Base-by-base conservation (phyloP, 1,284 basidiomycete genomes). In the Cryptococcus sp. region DNA sequence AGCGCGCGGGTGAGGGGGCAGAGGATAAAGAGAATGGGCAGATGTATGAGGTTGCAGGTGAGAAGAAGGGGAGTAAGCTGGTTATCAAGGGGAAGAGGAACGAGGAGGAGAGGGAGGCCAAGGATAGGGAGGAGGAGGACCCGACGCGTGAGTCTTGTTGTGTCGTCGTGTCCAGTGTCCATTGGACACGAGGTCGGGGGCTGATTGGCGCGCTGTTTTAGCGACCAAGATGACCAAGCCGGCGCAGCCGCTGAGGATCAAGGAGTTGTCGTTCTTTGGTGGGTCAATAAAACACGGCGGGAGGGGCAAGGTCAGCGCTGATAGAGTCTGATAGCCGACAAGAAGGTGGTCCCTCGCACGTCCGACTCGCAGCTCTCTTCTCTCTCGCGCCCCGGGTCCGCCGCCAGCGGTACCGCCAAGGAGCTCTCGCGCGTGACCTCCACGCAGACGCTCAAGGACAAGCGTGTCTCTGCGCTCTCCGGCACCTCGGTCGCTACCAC, bases 161-260 rank as follows among this genome's bases (percentile, higher is more conserved):
- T 13, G 7, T 12, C 20, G 7, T 12, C 28, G 28, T 9, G 28
- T 33, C 28, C 28, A n/a, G n/a, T n/a, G n/a, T n/a, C n/a, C n/a
- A n/a, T n/a, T n/a, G n/a, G n/a, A n/a, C n/a, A n/a, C n/a, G n/a
- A n/a, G n/a, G n/a, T n/a, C n/a, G n/a, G n/a, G n/a, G n/a, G n/a
- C n/a, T n/a, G n/a, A n/a, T n/a, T n/a, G n/a, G n/a, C n/a, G n/a
- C 45, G n/a, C 16, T 46, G 2, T 8, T 16, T 15, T 45, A 72
- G 70, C 69, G 36, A 71, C 71, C 16, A 70, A 69, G 49, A 35
- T 65, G 21, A 42, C 55, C 52, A 71, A 70, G 44, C 62, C 69
- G 18, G 69, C 69, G 43, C 68, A 68, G 36, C 57, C 64, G 8
- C 60, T 70, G 8, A 61, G 64, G 20, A 55, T 65, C 24, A 56